Evolutionary conservation across 345 rosid genomes (phyloP).

Genomic region (Brassica rapa): DNA sequence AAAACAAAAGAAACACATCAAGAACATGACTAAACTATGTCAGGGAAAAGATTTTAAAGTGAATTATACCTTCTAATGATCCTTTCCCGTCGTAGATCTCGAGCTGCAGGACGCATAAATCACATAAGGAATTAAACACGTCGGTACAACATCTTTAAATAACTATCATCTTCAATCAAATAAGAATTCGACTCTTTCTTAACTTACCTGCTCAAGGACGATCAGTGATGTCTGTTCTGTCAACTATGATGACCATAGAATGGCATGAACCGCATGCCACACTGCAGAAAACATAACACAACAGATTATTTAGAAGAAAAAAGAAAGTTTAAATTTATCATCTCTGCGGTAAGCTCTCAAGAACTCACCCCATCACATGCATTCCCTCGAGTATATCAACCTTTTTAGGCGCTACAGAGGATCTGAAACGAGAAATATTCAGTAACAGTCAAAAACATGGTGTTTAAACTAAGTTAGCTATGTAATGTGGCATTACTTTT

Average conservation of each 20-base stretch:
- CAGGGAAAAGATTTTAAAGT: background rate
- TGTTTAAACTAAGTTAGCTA: background rate
- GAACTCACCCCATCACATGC: conserved; percentile 79
- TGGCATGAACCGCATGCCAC: conserved; percentile 89
- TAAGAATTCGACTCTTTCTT: background rate
- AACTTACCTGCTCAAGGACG: conserved; percentile 77
- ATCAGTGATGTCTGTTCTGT: conserved; percentile 64
- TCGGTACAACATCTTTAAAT: background rate
- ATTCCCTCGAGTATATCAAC: conserved; percentile 89
- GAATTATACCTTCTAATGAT: conserved; percentile 60
- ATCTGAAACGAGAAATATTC: conserved; percentile 50
- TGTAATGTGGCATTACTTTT: conserved; percentile 57
- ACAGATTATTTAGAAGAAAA: no score
- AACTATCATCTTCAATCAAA: background rate
- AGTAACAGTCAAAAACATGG: background rate
- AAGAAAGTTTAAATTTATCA: background rate
- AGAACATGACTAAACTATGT: background rate
- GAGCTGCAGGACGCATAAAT: conserved; percentile 55
- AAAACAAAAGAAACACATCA: conserved; percentile 13
- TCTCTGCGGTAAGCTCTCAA: background rate
- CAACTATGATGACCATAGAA: conserved; percentile 78
- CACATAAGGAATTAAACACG: background rate
- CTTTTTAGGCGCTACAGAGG: conserved; percentile 93
- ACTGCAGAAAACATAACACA: conserved; percentile 43
- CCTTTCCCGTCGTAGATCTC: conserved; percentile 83